phyloP scores from a whole-genome alignment of 2,329 filamentous ascomycete genomes.

The Stenocarpella maydis region DNA sequence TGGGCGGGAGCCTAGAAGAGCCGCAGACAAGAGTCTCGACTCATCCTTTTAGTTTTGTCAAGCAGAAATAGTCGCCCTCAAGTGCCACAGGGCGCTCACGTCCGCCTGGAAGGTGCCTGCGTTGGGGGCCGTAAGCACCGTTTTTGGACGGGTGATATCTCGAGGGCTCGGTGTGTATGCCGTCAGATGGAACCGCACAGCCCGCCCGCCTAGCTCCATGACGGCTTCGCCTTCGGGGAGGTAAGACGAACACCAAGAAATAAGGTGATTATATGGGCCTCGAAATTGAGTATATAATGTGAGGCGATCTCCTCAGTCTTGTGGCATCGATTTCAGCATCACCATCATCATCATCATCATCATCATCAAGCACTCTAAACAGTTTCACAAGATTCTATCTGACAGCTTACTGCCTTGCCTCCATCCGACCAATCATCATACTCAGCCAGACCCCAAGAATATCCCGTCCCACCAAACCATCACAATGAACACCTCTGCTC shows the following conservation, averaged over 20 bases:
- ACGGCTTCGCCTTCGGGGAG: background rate
- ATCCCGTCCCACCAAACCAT: background rate
- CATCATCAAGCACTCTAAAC: conserved; percentile 15
- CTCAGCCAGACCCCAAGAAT: background rate
- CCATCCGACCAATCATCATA: background rate
- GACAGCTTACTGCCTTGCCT: background rate
- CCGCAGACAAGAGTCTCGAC: conserved; percentile 3
- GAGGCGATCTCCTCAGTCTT: background rate
- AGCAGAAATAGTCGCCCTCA: background rate
- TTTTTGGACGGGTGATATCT: background rate
- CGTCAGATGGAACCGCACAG: conserved; percentile 24
- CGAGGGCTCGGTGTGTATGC: conserved; percentile 12
- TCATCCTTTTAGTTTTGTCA: conserved; percentile 3
- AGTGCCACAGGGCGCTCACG: conserved; percentile 12
- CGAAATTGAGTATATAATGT: conserved; percentile 4
- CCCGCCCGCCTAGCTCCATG: conserved; percentile 1
- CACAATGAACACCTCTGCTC: conserved; percentile 27
- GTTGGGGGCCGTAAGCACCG: conserved; percentile 26
- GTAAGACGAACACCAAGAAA: background rate
- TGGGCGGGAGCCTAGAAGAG: conserved; percentile 6
- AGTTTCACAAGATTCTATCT: background rate
- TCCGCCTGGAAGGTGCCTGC: conserved; percentile 4
- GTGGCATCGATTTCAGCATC: background rate
- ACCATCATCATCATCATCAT: conserved; percentile 21
- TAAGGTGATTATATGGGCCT: background rate